Evolutionary conservation across 2,329 filamentous ascomycete genomes (phyloP).

Genomic region (Phoma sp.): DNA sequence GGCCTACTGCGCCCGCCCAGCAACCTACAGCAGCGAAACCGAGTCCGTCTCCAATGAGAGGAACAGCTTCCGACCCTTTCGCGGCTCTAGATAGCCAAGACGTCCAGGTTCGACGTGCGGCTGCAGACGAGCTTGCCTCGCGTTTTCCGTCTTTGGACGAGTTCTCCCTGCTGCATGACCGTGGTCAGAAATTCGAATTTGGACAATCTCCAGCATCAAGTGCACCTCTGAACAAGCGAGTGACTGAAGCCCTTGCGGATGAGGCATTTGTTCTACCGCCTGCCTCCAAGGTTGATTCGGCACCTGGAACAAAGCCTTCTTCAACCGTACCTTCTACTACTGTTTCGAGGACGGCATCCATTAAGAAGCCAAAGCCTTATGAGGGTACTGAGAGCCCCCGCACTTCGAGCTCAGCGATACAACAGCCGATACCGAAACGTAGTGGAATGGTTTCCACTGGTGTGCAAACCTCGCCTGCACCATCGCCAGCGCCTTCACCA

Average conservation of each 20-base stretch:
- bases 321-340: constrained; percentile 41
- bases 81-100: constrained; percentile 80
- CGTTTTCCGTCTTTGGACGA: constrained; percentile 92
- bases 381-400: constrained; percentile 23
- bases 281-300: constrained; percentile 32
- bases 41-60: constrained; percentile 73
- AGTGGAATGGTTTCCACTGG: constrained; percentile 72
- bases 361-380: constrained; percentile 37
- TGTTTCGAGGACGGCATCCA: constrained; percentile 42
- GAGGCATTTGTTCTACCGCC: constrained; percentile 74
- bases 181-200: constrained; percentile 85
- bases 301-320: constrained; percentile 38
- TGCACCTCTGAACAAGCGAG: constrained; percentile 66
- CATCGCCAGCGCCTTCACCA: constrained; percentile 45
- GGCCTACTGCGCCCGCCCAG: constrained; percentile 66
- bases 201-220: constrained; percentile 55
- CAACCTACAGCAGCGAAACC: constrained; percentile 58
- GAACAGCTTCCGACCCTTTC: constrained; percentile 82
- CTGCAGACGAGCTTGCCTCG: constrained; percentile 80
- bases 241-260: constrained; percentile 81
- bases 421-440: constrained; percentile 57
- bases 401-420: constrained; percentile 44
- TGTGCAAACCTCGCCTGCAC: constrained; percentile 76
- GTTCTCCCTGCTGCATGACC: constrained; percentile 87
- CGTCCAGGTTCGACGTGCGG: constrained; percentile 55